A percentile compares a stretch with the other conserved stretches of the same genome.
phyloP scores from a whole-genome alignment of 768 basidiomycete genomes.

The Sutorius australiensis region DNA sequence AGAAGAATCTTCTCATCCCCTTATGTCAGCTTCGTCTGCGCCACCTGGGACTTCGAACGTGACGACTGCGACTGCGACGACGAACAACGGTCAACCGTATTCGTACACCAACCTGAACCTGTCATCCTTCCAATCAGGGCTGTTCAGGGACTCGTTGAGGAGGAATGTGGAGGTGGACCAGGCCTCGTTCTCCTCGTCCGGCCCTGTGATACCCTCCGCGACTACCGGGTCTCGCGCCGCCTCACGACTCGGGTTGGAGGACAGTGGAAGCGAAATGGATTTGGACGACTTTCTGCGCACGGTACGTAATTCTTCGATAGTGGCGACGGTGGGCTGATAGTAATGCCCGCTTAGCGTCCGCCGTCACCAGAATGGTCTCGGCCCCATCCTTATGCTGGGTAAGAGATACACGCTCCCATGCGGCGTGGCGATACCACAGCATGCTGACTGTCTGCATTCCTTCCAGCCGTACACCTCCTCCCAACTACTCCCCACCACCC shows the following conservation, averaged over 20 bases:
- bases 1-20: conserved; percentile 13
- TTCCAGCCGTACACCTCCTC: conserved; percentile 24
- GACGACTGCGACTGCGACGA: background rate
- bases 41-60: background rate
- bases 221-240: conserved; percentile 8
- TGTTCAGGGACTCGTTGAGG: conserved; percentile 32
- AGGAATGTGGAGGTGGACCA: conserved; percentile 26
- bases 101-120: conserved; percentile 32
- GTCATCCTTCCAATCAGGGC: conserved; percentile 29
- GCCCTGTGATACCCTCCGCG: background rate
- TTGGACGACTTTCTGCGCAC: conserved; percentile 17
- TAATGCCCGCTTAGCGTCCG: conserved; percentile 15
- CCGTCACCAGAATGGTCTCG: conserved; percentile 26
- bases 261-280: conserved; percentile 29
- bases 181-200: conserved; percentile 10
- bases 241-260: conserved; percentile 17
- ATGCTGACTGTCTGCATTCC: conserved; percentile 2
- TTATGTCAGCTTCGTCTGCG: background rate
- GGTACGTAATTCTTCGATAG: conserved; percentile 3
- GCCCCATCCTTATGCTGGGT: conserved; percentile 27
- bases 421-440: background rate
- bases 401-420: background rate
- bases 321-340: conserved; percentile 3
- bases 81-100: conserved; percentile 18
- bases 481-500: conserved; percentile 19